phyloP scores from a whole-genome alignment of 495 filamentous ascomycete species.

The Aspergillus haitiensis region DNA sequence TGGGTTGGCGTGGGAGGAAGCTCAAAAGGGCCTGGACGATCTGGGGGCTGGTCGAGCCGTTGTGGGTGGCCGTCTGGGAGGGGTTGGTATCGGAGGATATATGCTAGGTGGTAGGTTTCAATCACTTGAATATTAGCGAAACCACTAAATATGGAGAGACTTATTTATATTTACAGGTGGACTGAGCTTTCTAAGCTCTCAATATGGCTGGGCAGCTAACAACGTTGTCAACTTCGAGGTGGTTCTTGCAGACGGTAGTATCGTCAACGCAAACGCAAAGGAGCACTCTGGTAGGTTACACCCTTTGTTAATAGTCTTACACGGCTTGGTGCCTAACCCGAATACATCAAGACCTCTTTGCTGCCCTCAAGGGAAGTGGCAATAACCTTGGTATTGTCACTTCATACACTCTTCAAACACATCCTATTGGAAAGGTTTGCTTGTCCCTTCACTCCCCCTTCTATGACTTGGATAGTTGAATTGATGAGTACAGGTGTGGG shows the following conservation, averaged over 20 bases:
- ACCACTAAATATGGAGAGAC: background rate
- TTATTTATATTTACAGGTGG: conserved; percentile 31
- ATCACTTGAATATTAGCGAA: background rate
- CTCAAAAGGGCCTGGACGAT: conserved; percentile 34
- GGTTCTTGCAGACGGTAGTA: conserved; percentile 55
- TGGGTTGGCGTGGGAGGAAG: conserved; percentile 43
- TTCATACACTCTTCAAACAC: conserved; percentile 50
- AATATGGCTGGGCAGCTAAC: conserved; percentile 59
- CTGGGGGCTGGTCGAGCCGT: conserved; percentile 25
- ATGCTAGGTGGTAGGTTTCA: conserved; percentile 39
- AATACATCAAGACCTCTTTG: conserved; percentile 50
- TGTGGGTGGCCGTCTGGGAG: conserved; percentile 32
- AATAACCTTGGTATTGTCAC: conserved; percentile 67
- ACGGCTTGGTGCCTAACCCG: background rate
- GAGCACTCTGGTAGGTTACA: conserved; percentile 40
- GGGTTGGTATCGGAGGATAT: conserved; percentile 37
- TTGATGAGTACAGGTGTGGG: conserved; percentile 40
- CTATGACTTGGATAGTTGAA: background rate
- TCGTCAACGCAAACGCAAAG: conserved; percentile 47
- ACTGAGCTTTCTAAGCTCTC: conserved; percentile 52
- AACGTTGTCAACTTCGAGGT: conserved; percentile 56
- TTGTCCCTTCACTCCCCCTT: background rate
- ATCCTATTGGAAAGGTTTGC: conserved; percentile 35
- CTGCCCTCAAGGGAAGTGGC: conserved; percentile 56
- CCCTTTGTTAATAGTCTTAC: background rate